These are phyloP conservation scores for Amanita polypyramis DNA, from an alignment of 768 basidiomycete genomes.

Conservation along the genomic window DNA sequence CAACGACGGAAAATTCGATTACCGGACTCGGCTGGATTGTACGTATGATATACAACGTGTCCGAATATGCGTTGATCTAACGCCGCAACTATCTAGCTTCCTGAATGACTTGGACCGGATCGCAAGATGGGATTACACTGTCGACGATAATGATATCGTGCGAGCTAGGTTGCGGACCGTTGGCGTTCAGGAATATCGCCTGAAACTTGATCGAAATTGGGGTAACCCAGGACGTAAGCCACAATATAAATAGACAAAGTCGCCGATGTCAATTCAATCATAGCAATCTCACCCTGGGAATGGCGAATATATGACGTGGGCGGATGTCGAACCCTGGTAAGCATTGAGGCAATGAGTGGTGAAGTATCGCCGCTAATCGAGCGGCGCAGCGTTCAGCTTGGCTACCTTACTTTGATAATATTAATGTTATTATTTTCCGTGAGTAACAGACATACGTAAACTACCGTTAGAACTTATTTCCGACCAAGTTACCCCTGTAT, in stretches of 20 bases:
- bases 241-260: background rate
- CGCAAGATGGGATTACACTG: slow-evolving; percentile 46
- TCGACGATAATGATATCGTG: slow-evolving; percentile 65
- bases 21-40: slow-evolving; percentile 64
- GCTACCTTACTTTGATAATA: slow-evolving; percentile 74
- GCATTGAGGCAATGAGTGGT: slow-evolving; percentile 9
- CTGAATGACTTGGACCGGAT: slow-evolving; percentile 60
- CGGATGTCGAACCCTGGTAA: slow-evolving; percentile 57
- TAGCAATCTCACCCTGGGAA: slow-evolving; percentile 31
- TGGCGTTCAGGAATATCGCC: slow-evolving; percentile 57
- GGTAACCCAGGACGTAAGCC: slow-evolving; percentile 23
- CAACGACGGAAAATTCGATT: slow-evolving; percentile 36
- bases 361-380: slow-evolving; percentile 1
- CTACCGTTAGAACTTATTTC: background rate
- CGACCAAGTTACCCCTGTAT: slow-evolving; percentile 56
- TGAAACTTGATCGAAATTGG: slow-evolving; percentile 36
- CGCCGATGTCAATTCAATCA: background rate
- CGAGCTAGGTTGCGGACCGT: slow-evolving; percentile 61
- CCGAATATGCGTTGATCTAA: background rate
- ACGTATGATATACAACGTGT: slow-evolving; percentile 21
- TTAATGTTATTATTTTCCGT: slow-evolving; percentile 70
- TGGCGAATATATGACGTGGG: slow-evolving; percentile 77
- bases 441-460: slow-evolving; percentile 10
- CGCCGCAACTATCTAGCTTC: slow-evolving; percentile 35
- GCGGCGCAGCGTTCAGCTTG: slow-evolving; percentile 55